phyloP scores from a whole-genome alignment of 148 eudicot species.

The Nepenthes gracilis region DNA sequence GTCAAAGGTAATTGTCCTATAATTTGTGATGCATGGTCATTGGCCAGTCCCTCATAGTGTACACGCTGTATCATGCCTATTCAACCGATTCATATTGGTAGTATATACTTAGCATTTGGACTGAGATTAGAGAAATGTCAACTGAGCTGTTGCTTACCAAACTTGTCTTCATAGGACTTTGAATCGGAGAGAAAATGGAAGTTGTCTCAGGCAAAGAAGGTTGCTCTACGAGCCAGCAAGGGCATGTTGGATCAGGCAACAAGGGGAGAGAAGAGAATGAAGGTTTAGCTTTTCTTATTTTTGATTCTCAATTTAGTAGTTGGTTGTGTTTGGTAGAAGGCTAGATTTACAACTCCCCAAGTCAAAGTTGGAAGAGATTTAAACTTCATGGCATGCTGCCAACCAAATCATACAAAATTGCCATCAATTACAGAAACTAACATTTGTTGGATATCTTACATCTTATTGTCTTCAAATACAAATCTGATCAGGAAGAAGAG shows the following conservation, averaged over 20 bases:
- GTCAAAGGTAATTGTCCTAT: slow-evolving; percentile 57
- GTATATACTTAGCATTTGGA: neutral
- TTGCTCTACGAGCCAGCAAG: slow-evolving; percentile 94
- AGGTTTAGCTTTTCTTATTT: slow-evolving; percentile 34
- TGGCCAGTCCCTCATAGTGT: neutral
- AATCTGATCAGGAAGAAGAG: slow-evolving; percentile 74
- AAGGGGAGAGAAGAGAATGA: slow-evolving; percentile 78
- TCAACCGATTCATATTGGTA: neutral
- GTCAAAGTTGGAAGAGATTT: neutral
- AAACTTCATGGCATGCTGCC: too few relatives aligned
- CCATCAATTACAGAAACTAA: too few relatives aligned
- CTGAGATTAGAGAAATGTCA: neutral
- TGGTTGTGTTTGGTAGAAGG: slow-evolving; percentile 2
- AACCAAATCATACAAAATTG: too few relatives aligned
- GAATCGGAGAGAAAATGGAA: slow-evolving; percentile 99
- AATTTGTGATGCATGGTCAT: neutral
- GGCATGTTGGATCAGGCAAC: slow-evolving; percentile 93
- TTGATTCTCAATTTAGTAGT: neutral
- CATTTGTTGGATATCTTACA: too few relatives aligned
- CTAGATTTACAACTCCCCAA: too few relatives aligned
- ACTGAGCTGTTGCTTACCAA: slow-evolving; percentile 4
- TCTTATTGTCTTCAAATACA: neutral
- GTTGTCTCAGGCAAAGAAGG: slow-evolving; percentile 86
- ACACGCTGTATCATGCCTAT: neutral
- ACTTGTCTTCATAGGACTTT: slow-evolving; percentile 58